A percentile compares a stretch with the other conserved stretches of the same genome.
Conservation (phyloP, 202 grass and related monocot genomes). For the Hordeum pubiflorum region DNA sequence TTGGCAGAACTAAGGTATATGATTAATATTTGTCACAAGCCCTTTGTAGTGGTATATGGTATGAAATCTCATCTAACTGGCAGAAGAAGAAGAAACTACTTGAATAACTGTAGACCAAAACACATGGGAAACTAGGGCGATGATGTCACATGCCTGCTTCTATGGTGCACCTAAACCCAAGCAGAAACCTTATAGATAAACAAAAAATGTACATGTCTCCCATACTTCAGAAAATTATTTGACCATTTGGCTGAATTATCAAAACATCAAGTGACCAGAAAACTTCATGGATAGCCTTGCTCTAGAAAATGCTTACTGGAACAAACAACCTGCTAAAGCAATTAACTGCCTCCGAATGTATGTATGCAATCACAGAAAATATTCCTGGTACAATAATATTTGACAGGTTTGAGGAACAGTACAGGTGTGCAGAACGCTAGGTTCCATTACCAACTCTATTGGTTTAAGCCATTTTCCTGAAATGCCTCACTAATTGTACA, state of each 20-base stretch:
- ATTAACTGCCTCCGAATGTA: not conserved
- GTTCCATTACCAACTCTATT: constrained; percentile 5
- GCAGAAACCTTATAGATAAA: not conserved
- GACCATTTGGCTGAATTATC: not conserved
- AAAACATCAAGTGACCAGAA: not conserved
- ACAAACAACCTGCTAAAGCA: not conserved
- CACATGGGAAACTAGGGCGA: not conserved
- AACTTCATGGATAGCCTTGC: not conserved
- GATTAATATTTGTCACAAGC: not conserved
- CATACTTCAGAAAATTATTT: not conserved
- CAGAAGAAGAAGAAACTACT: not conserved
- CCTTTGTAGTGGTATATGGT: not conserved
- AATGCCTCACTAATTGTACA: not conserved
- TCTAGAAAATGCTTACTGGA: not conserved
- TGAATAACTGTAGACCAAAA: not conserved
- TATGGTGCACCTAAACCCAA: not conserved
- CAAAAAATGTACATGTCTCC: not conserved
- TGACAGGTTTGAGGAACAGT: not conserved
- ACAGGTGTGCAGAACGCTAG: not conserved
- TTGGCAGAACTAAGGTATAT: constrained; percentile 6
- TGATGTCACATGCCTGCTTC: not conserved
- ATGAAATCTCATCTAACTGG: not conserved
- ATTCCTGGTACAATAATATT: not conserved
- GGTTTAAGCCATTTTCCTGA: not conserved
- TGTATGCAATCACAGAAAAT: not conserved